Base-by-base conservation (phyloP, 768 basidiomycete genomes). In the Xerocomus spinulosus region DNA sequence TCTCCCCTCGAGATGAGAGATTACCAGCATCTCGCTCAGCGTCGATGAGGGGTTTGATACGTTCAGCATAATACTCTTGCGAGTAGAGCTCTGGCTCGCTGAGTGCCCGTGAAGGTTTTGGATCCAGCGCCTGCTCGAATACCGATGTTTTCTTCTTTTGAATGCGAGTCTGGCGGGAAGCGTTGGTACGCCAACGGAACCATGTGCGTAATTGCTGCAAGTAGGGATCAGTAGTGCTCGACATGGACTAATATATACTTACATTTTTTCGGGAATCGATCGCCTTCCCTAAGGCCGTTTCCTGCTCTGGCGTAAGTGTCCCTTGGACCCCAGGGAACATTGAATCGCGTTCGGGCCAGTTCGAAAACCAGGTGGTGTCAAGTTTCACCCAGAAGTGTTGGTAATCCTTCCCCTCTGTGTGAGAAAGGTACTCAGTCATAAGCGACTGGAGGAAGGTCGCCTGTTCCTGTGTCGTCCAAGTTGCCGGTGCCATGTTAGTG, bases 1-100 rank as follows among this genome's bases (percentile, higher is more conserved):
- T 9, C 4, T 25, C 20, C 5, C 48, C 48, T 28, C 32, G 13
- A 13, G 48, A 26, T 9, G 6, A 12, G 15, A 49, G 7, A 1
- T 42, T 49, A 2, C 48, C 34, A 10, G 41, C 40, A 18, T 42
- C 40, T 42, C 23, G 7, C 26, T 49, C 41, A 13, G 41, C 41
- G 4, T 36, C 28, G 12, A 49, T 20, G 17, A 25, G 40, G 2
- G 41, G 48, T 21, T 43, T 49, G 48, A 43, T 49, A 3, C 2
- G 17, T n/a, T 49, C 25, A 13, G 17, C 9, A 12, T 42, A 49
- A 34, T 32, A 34, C 24, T 18, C n/a, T 9, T 33, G 32, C 15
- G 15, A 24, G 33, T 49, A 49, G 5, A 49, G 26, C 10, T 49
- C 48, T 9, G 14, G 14, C 5, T 21, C 3, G 6, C 29, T 33